These are phyloP conservation scores for Arabidopsis arenosa DNA, from an alignment of 345 rosid species.

Conservation along the genomic window DNA sequence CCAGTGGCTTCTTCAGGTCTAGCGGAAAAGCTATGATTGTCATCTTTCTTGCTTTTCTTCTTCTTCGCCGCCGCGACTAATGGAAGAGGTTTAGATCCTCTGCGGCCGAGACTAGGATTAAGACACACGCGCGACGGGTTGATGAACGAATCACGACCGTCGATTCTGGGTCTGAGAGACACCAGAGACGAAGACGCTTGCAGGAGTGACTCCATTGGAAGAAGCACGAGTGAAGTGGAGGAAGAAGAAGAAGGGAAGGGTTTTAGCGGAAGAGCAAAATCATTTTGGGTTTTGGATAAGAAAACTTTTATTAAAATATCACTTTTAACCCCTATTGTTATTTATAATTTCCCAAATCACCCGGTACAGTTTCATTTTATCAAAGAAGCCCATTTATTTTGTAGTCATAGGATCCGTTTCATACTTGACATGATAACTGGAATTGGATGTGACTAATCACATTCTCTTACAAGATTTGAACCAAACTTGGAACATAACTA, in stretches of 20 bases:
- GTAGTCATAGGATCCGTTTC: too few species aligned
- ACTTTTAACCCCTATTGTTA: slow-evolving; percentile 20
- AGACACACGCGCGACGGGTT: slow-evolving; percentile 10
- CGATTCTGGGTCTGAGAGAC: slow-evolving; percentile 32
- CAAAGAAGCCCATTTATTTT: not conserved
- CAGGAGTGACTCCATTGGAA: slow-evolving; percentile 62
- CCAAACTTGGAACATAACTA: too few species aligned
- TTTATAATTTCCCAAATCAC: not conserved
- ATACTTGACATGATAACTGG: too few species aligned
- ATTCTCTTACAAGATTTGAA: too few species aligned
- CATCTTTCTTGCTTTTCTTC: slow-evolving; percentile 55
- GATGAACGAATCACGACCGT: slow-evolving; percentile 38
- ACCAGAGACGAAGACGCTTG: slow-evolving; percentile 44
- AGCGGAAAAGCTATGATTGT: slow-evolving; percentile 60
- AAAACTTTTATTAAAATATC: not conserved
- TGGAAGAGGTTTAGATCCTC: slow-evolving; percentile 46
- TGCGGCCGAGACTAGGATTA: slow-evolving; percentile 35
- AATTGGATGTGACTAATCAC: too few species aligned
- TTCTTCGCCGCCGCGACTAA: slow-evolving; percentile 57
- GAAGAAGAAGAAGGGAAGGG: slow-evolving; percentile 13
- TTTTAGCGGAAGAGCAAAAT: slow-evolving; percentile 4
- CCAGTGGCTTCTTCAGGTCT: slow-evolving; percentile 70
- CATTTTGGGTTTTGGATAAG: slow-evolving; percentile 41
- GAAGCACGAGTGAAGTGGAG: not conserved
- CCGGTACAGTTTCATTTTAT: not conserved